Conservation (phyloP, 768 basidiomycete genomes). For the Panaeolus cyanescens region DNA sequence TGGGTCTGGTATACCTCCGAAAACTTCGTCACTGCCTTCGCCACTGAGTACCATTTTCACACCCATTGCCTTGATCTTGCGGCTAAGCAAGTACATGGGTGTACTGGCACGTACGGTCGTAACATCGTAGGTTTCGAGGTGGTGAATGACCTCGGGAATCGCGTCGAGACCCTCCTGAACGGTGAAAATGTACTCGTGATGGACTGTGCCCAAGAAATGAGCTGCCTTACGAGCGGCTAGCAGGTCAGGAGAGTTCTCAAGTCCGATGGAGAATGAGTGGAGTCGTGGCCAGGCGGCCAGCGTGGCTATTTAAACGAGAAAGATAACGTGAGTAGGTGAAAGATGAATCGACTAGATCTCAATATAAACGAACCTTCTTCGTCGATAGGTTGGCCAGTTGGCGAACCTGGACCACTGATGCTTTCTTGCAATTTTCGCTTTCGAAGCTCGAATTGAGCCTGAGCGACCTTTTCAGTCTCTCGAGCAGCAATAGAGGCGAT, state of each 20-base stretch:
- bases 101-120: slow-evolving; percentile 97
- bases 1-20: slow-evolving; percentile 65
- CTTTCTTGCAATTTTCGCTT: slow-evolving; percentile 57
- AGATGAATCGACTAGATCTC: background rate
- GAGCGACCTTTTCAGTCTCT: slow-evolving; percentile 91
- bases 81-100: slow-evolving; percentile 97
- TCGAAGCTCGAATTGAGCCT: slow-evolving; percentile 73
- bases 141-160: slow-evolving; percentile 95
- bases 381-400: slow-evolving; percentile 42
- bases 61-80: slow-evolving; percentile 99
- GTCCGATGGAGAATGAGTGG: slow-evolving; percentile 96
- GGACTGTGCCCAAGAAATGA: slow-evolving; percentile 89
- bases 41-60: slow-evolving; percentile 99
- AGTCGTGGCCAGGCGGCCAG: slow-evolving; percentile 92
- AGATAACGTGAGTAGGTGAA: background rate
- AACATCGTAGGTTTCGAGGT: slow-evolving; percentile 98
- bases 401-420: slow-evolving; percentile 59
- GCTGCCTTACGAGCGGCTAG: slow-evolving; percentile 94
- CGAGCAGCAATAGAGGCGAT: slow-evolving; percentile 94
- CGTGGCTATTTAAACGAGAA: slow-evolving; percentile 45
- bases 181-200: slow-evolving; percentile 98
- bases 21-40: slow-evolving; percentile 96
- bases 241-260: slow-evolving; percentile 93
- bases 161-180: slow-evolving; percentile 98
- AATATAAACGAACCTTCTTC: slow-evolving; percentile 51